phyloP scores from a whole-genome alignment of 768 basidiomycete genomes.

The Lentinus tigrinus region DNA sequence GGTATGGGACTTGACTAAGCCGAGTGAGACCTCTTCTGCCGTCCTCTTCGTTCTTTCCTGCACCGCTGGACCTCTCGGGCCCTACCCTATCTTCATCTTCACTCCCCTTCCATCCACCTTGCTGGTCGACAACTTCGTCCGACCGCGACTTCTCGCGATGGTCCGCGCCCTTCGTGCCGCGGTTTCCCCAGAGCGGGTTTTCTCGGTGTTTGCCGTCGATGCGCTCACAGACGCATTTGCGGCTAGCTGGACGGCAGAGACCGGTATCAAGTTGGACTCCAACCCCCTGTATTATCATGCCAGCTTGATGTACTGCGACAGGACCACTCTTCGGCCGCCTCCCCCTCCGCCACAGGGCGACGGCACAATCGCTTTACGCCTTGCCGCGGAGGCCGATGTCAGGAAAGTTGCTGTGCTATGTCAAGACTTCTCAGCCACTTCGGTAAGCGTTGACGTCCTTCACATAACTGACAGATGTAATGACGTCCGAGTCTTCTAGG shows the following conservation, averaged over 20 bases:
- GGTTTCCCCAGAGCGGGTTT: slow-evolving; percentile 46
- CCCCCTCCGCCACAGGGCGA: slow-evolving; percentile 10
- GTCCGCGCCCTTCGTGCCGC: slow-evolving; percentile 36
- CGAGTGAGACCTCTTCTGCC: neutral
- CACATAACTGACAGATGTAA: neutral
- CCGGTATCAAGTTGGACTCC: slow-evolving; percentile 37
- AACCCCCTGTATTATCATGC: slow-evolving; percentile 61
- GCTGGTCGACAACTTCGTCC: slow-evolving; percentile 38
- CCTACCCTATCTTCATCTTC: slow-evolving; percentile 69
- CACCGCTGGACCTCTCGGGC: slow-evolving; percentile 52
- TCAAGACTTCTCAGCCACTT: slow-evolving; percentile 53
- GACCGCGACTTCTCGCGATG: slow-evolving; percentile 42
- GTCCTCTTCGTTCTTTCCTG: slow-evolving; percentile 59
- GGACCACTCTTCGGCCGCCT: slow-evolving; percentile 29
- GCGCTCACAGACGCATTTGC: slow-evolving; percentile 47
- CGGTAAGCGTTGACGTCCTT: slow-evolving; percentile 40
- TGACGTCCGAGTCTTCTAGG: slow-evolving; percentile 31
- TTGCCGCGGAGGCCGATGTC: slow-evolving; percentile 37
- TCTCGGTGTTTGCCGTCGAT: slow-evolving; percentile 64
- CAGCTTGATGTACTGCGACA: slow-evolving; percentile 54
- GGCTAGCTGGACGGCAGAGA: slow-evolving; percentile 44
- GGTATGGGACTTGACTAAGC: slow-evolving; percentile 9
- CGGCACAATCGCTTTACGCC: slow-evolving; percentile 39
- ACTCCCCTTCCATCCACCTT: slow-evolving; percentile 21
- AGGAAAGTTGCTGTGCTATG: slow-evolving; percentile 46